phyloP scores from a whole-genome alignment of 1,284 basidiomycete genomes.

The Leccinum fallax region DNA sequence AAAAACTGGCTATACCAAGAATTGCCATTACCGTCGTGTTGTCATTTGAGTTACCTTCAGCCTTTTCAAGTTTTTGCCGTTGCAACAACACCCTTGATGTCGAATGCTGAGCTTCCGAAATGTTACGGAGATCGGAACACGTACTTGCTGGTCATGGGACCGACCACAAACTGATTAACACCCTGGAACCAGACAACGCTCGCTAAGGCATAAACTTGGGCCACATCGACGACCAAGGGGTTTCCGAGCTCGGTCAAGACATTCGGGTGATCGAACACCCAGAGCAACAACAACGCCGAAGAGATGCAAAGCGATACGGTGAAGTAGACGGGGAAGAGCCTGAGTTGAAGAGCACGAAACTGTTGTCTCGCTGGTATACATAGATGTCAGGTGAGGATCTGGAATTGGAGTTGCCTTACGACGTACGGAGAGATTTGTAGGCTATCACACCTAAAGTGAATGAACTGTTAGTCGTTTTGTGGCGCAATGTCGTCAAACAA shows the following conservation, averaged over 20 bases:
- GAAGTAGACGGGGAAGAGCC: slow-evolving; percentile 79
- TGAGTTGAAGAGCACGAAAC: slow-evolving; percentile 77
- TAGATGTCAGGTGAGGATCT: not conserved
- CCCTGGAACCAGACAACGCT: slow-evolving; percentile 50
- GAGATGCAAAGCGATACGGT: slow-evolving; percentile 58
- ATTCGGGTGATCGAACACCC: slow-evolving; percentile 65
- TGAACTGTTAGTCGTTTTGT: not conserved
- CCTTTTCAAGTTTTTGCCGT: slow-evolving; percentile 72
- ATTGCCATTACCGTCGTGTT: slow-evolving; percentile 54
- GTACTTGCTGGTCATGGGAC: slow-evolving; percentile 68
- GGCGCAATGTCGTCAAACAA: not conserved
- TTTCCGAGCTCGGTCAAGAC: slow-evolving; percentile 52
- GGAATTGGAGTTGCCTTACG: not conserved
- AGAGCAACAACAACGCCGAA: slow-evolving; percentile 58
- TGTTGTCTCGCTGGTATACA: slow-evolving; percentile 44
- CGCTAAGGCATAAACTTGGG: slow-evolving; percentile 67
- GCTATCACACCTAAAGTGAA: slow-evolving; percentile 55
- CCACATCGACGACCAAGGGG: slow-evolving; percentile 63
- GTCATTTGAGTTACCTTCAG: slow-evolving; percentile 69
- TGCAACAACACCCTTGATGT: slow-evolving; percentile 64
- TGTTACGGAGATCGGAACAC: slow-evolving; percentile 27
- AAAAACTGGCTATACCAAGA: not conserved
- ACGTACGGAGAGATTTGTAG: slow-evolving; percentile 53
- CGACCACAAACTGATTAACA: slow-evolving; percentile 60
- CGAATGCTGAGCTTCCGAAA: not conserved